phyloP scores from a whole-genome alignment of 2,329 filamentous ascomycete genomes.

The Alternaria gansuensis region DNA sequence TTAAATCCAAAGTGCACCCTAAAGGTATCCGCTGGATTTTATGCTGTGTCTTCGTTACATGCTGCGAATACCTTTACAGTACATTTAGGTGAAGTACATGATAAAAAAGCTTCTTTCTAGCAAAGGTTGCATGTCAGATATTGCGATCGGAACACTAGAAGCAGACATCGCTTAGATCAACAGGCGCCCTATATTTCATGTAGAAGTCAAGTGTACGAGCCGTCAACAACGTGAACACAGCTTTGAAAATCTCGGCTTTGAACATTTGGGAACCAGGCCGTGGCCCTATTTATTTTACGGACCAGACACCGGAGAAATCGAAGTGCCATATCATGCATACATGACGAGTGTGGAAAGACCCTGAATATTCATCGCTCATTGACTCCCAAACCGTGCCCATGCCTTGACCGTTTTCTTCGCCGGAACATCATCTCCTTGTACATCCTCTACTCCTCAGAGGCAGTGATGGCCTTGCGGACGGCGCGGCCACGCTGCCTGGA shows the following conservation, averaged over 20 bases:
- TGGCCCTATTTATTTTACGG: conserved; percentile 48
- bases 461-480: conserved; percentile 68
- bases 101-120: not conserved
- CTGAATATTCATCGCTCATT: conserved; percentile 53
- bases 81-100: not conserved
- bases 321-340: conserved; percentile 52
- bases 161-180: not conserved
- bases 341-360: conserved; percentile 50
- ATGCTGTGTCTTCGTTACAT: not conserved
- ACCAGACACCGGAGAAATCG: conserved; percentile 52
- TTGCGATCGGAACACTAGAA: no score
- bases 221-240: conserved; percentile 13
- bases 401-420: conserved; percentile 42
- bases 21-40: not conserved
- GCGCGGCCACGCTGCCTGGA: conserved; percentile 87
- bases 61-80: not conserved
- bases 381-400: conserved; percentile 52
- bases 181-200: not conserved
- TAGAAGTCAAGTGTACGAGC: not conserved
- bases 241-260: conserved; percentile 19
- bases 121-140: not conserved
- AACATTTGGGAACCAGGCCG: conserved; percentile 44
- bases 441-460: conserved; percentile 52
- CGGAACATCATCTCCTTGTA: conserved; percentile 25
- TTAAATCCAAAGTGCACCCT: not conserved